Evolutionary conservation across 139 green algal genomes (phyloP).

Genomic region (Ostreobium quekettii): DNA sequence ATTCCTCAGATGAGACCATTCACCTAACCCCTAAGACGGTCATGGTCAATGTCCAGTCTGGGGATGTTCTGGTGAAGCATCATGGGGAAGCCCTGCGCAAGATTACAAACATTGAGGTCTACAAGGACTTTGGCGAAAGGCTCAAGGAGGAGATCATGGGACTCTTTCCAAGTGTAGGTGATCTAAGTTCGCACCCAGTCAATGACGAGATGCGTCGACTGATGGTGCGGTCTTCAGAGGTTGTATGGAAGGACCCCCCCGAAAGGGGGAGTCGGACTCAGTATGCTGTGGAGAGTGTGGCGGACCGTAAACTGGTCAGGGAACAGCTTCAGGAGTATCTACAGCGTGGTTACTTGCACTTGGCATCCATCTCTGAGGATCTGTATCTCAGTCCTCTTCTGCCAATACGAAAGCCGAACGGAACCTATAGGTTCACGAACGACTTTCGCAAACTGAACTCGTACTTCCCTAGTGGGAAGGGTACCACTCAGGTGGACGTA

Average conservation of each 20-base stretch:
- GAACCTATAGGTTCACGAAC: neutral
- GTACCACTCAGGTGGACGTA: neutral
- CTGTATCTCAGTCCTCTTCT: neutral
- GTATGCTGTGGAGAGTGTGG: neutral
- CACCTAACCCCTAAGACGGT: too few relatives aligned
- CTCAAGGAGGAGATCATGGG: too few relatives aligned
- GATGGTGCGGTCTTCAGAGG: neutral
- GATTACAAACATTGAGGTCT: too few relatives aligned
- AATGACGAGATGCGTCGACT: neutral
- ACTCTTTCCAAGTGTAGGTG: neutral
- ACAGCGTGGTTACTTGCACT: neutral
- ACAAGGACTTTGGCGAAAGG: too few relatives aligned
- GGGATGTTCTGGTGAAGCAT: too few relatives aligned
- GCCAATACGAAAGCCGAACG: neutral
- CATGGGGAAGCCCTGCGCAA: too few relatives aligned
- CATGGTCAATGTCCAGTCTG: too few relatives aligned
- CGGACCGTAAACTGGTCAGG: neutral
- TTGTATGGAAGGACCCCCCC: neutral
- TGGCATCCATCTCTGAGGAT: neutral
- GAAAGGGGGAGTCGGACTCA: neutral
- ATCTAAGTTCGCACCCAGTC: neutral
- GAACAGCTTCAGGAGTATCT: neutral
- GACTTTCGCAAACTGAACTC: neutral
- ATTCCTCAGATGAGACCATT: too few relatives aligned
- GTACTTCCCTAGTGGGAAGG: neutral